Evolutionary conservation across 2,329 filamentous ascomycete species (phyloP).

Genomic region (Fusarium sp.): DNA sequence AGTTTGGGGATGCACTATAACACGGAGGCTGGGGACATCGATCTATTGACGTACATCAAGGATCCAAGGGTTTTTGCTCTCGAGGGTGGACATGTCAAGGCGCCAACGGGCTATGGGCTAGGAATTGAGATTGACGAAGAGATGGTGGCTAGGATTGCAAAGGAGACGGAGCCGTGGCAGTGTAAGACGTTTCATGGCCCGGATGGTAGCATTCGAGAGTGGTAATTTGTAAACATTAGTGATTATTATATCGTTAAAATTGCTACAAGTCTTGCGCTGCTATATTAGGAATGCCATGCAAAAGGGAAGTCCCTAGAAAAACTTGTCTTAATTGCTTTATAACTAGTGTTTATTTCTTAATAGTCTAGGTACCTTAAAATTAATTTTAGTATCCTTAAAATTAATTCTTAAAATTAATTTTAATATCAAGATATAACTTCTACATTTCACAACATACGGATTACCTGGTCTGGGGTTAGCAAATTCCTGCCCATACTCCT

Average conservation of each 20-base stretch:
- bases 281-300: too few species aligned
- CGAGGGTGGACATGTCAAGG: slow-evolving; percentile 72
- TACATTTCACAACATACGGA: too few species aligned
- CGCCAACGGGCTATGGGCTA: slow-evolving; percentile 70
- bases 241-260: too few species aligned
- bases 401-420: too few species aligned
- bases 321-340: too few species aligned
- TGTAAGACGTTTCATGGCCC: slow-evolving; percentile 23
- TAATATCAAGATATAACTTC: too few species aligned
- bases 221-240: background rate
- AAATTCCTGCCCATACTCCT: background rate
- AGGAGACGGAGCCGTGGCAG: slow-evolving; percentile 72
- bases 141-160: slow-evolving; percentile 69
- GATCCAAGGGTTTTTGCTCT: slow-evolving; percentile 75
- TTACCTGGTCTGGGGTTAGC: background rate
- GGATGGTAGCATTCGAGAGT: slow-evolving; percentile 22
- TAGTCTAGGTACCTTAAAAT: too few species aligned
- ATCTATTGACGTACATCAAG: slow-evolving; percentile 74
- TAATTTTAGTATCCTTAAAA: too few species aligned
- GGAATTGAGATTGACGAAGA: slow-evolving; percentile 81
- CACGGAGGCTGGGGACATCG: slow-evolving; percentile 69
- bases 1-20: slow-evolving; percentile 85
- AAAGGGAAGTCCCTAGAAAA: too few species aligned
- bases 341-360: too few species aligned
- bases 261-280: too few species aligned